Evolutionary conservation across 116 monocot genomes (phyloP).

Genomic region (Papilionanthe hybrid): DNA sequence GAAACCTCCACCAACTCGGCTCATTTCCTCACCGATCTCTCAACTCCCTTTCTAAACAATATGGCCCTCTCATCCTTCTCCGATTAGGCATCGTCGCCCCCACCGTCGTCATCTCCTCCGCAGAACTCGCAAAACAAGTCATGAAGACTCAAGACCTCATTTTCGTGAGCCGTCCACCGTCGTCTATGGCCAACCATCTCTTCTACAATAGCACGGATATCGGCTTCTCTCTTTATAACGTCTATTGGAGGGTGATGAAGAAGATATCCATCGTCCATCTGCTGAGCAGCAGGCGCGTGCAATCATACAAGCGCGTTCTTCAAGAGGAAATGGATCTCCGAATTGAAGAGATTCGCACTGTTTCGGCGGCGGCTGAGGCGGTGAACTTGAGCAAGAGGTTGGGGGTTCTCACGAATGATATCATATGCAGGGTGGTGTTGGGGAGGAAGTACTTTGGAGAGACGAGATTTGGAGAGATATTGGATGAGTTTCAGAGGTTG

Average conservation of each 20-base stretch:
- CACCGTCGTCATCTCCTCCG: not conserved
- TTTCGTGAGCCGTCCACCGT: not conserved
- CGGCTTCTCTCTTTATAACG: constrained; percentile 3
- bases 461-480: too few relatives aligned
- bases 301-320: too few relatives aligned
- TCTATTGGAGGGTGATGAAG: constrained; percentile 2
- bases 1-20: too few relatives aligned
- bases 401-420: too few relatives aligned
- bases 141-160: constrained; percentile 13
- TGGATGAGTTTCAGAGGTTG: too few relatives aligned
- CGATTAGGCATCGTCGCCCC: not conserved
- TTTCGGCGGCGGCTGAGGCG: too few relatives aligned
- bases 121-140: not conserved
- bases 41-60: too few relatives aligned
- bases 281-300: not conserved
- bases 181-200: not conserved
- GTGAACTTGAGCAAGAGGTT: too few relatives aligned
- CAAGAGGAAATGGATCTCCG: constrained; percentile 5
- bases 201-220: not conserved
- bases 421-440: too few relatives aligned
- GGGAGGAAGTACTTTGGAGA: too few relatives aligned
- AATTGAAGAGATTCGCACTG: not conserved
- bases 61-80: too few relatives aligned
- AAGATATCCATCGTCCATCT: constrained; percentile 8
- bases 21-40: constrained; percentile 6